A percentile compares a stretch with the other conserved stretches of the same genome.
Evolutionary conservation across 768 basidiomycete species (phyloP).

Genomic region (Phylloporus sp.): DNA sequence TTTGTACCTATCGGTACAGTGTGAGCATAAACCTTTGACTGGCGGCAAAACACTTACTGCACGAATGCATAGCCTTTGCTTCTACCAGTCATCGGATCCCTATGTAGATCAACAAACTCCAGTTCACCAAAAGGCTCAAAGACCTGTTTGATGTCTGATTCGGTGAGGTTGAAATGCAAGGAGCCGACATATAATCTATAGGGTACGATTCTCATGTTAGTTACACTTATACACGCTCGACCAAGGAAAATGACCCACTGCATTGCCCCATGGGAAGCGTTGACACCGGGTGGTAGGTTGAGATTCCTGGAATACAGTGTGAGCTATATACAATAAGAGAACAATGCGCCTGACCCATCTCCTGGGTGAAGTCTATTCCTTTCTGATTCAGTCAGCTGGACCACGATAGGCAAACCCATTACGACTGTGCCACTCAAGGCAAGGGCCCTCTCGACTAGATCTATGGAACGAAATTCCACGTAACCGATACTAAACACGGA

Average conservation of each 20-base stretch:
- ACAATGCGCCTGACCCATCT: conserved; percentile 57
- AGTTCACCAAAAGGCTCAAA: conserved; percentile 98
- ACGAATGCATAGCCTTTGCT: conserved; percentile 99
- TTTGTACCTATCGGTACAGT: conserved; percentile 59
- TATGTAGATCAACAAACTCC: conserved; percentile 97
- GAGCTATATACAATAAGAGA: conserved; percentile 5
- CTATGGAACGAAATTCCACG: conserved; percentile 90
- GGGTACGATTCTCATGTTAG: conserved; percentile 7
- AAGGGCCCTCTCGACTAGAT: conserved; percentile 87
- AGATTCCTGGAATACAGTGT: conserved; percentile 49
- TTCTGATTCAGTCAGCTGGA: conserved; percentile 96
- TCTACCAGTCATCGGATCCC: conserved; percentile 89
- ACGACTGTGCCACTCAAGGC: conserved; percentile 90
- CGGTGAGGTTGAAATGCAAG: conserved; percentile 92
- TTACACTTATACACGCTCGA: conserved; percentile 9
- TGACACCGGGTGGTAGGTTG: conserved; percentile 81
- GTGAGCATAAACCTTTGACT: conserved; percentile 1
- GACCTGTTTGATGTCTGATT: conserved; percentile 97
- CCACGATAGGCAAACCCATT: conserved; percentile 96
- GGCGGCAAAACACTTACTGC: conserved; percentile 53
- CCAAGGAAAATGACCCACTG: conserved; percentile 51
- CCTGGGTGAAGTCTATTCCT: conserved; percentile 85
- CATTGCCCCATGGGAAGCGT: conserved; percentile 75
- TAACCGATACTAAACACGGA: conserved; percentile 79
- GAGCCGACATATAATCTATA: conserved; percentile 92